A percentile compares a stretch with the other conserved stretches of the same genome.
These are phyloP conservation scores for Cyberlindnera maclurae DNA, from an alignment of 805 yeast species.

Conservation along the genomic window DNA sequence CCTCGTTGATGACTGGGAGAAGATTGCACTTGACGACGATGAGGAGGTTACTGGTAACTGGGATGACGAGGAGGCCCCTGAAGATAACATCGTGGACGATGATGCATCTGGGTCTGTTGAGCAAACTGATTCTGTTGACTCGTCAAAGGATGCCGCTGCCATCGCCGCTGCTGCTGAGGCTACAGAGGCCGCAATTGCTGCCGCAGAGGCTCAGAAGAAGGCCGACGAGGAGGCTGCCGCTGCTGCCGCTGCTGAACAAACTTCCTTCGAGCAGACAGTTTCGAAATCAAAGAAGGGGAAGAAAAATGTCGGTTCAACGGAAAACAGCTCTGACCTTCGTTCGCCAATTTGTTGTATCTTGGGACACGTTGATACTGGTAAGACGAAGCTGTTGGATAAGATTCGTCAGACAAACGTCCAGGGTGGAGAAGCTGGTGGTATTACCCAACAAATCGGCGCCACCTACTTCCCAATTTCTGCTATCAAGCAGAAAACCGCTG, in stretches of 20 bases:
- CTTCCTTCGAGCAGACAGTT: conserved; percentile 20
- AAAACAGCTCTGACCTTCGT: conserved; percentile 57
- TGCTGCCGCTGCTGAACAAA: conserved; percentile 18
- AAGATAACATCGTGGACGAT: conserved; percentile 23
- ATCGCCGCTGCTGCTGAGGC: conserved; percentile 22
- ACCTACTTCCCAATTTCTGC: conserved; percentile 98
- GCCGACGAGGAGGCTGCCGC: conserved; percentile 11
- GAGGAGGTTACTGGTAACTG: conserved; percentile 48
- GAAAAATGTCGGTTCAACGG: conserved; percentile 8
- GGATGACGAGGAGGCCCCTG: conserved; percentile 35
- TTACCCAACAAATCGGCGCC: conserved; percentile 99
- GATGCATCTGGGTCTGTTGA: conserved; percentile 24
- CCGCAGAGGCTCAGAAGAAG: conserved; percentile 21
- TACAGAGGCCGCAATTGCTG: conserved; percentile 24
- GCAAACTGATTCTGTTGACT: background rate
- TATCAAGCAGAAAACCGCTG: conserved; percentile 82
- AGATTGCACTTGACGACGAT: conserved; percentile 53
- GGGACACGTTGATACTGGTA: conserved; percentile 99
- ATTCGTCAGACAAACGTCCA: conserved; percentile 98
- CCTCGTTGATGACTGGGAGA: conserved; percentile 83
- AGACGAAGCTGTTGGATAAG: conserved; percentile 92
- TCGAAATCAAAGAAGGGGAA: conserved; percentile 18
- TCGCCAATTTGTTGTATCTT: conserved; percentile 98
- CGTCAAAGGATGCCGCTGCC: conserved; percentile 11
- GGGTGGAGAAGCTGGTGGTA: conserved; percentile 99